Evolutionary conservation across 192 early-diverging fungal species (phyloP).

Genomic region (Podila horticola): DNA sequence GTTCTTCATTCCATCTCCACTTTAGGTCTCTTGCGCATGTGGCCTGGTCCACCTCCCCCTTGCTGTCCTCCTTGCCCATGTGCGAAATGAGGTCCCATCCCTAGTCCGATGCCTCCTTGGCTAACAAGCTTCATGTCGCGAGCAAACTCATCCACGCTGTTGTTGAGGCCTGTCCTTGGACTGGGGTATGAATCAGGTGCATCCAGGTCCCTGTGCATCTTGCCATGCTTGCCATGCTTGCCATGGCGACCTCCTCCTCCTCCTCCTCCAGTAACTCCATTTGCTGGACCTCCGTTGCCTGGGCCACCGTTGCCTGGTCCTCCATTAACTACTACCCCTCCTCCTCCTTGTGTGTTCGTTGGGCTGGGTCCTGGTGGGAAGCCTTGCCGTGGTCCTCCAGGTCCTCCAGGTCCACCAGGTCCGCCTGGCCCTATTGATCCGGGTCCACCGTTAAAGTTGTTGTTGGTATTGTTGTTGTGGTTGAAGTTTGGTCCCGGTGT

Average conservation of each 20-base stretch:
- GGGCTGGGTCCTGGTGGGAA: neutral
- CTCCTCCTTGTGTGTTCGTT: neutral
- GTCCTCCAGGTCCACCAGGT: constrained; percentile 6
- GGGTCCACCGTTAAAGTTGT: neutral
- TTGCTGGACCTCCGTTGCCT: neutral
- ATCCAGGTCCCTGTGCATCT: constrained; percentile 37
- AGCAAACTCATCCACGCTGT: constrained; percentile 30
- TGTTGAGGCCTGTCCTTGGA: constrained; percentile 33
- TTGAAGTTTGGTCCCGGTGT: neutral
- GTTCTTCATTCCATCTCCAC: constrained; percentile 9
- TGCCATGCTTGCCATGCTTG: constrained; percentile 22
- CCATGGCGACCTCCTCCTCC: constrained; percentile 7
- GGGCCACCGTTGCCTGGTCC: neutral
- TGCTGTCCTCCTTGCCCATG: neutral
- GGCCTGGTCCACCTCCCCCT: constrained; percentile 16
- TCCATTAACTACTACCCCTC: neutral
- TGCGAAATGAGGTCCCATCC: neutral
- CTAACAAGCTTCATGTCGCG: constrained; percentile 30
- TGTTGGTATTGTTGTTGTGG: neutral
- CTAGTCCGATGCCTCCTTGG: constrained; percentile 26
- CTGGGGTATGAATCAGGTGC: constrained; percentile 42
- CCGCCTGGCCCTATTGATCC: constrained; percentile 1
- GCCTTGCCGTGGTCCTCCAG: constrained; percentile 3
- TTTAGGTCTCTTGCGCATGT: constrained; percentile 27
- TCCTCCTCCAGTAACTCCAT: neutral